A percentile compares a stretch with the other conserved stretches of the same genome.
Conservation (phyloP, 176 grass and related monocot species). For the Olyra latifolia region DNA sequence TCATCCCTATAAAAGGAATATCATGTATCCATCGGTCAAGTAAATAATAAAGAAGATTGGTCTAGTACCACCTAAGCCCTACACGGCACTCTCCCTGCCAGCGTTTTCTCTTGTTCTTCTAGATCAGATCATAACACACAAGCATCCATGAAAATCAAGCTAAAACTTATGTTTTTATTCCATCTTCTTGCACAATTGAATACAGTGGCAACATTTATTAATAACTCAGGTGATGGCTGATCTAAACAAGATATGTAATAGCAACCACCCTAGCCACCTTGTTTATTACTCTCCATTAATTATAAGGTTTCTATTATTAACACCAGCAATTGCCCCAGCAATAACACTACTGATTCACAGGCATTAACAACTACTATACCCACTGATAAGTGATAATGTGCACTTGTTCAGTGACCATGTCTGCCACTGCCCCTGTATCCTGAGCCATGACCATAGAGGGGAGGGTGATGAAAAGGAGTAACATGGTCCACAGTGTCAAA, state of each 20-base stretch:
- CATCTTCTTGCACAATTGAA: not conserved
- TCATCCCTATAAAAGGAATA: too few relatives aligned
- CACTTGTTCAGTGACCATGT: conserved; percentile 15
- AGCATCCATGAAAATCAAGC: not conserved
- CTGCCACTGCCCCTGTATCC: not conserved
- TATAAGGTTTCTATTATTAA: not conserved
- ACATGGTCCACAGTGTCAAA: too few relatives aligned
- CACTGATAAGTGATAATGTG: too few relatives aligned
- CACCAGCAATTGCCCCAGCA: not conserved
- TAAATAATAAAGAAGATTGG: too few relatives aligned
- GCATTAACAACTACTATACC: too few relatives aligned
- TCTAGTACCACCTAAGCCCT: too few relatives aligned
- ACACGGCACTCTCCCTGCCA: too few relatives aligned
- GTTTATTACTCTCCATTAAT: not conserved
- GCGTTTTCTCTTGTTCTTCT: too few relatives aligned
- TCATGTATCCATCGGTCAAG: too few relatives aligned
- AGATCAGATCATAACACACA: too few relatives aligned
- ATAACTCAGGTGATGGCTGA: not conserved
- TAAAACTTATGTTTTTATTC: not conserved
- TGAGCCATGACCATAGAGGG: not conserved
- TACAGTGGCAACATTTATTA: not conserved
- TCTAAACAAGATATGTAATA: not conserved
- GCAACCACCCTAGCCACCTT: not conserved
- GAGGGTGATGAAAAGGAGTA: not conserved
- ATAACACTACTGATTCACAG: too few relatives aligned